These are phyloP conservation scores for Amanita pallidorosea DNA, from an alignment of 768 basidiomycete species.

Conservation along the genomic window DNA sequence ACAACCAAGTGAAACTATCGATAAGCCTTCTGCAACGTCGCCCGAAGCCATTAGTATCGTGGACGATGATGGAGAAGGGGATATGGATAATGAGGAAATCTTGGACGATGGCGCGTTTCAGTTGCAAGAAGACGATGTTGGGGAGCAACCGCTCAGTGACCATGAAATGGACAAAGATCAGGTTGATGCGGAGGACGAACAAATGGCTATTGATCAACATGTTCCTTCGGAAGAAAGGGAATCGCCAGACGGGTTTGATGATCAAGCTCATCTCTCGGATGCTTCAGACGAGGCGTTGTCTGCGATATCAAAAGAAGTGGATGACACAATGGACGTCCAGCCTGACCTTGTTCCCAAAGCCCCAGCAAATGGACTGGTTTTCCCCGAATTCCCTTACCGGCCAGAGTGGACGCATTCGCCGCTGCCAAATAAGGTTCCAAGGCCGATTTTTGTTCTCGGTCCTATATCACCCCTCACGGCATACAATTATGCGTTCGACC, in stretches of 20 bases:
- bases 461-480: constrained; percentile 11
- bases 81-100: constrained; percentile 11
- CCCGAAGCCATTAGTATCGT: constrained; percentile 7
- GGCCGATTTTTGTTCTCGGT: constrained; percentile 20
- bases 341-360: neutral
- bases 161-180: neutral
- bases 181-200: neutral
- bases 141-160: neutral
- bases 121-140: neutral
- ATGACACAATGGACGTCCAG: neutral
- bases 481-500: constrained; percentile 4
- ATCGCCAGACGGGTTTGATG: neutral
- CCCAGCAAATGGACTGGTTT: neutral
- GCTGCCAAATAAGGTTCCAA: neutral
- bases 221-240: neutral
- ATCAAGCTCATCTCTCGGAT: neutral
- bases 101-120: constrained; percentile 1
- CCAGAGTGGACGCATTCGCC: constrained; percentile 7
- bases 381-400: neutral
- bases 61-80: constrained; percentile 9
- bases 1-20: constrained; percentile 5
- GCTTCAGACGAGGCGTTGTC: neutral
- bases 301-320: neutral
- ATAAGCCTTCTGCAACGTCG: neutral
- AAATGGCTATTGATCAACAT: neutral